Evolutionary conservation across 768 basidiomycete genomes (phyloP).

Genomic region (Pleurotus giganteus): DNA sequence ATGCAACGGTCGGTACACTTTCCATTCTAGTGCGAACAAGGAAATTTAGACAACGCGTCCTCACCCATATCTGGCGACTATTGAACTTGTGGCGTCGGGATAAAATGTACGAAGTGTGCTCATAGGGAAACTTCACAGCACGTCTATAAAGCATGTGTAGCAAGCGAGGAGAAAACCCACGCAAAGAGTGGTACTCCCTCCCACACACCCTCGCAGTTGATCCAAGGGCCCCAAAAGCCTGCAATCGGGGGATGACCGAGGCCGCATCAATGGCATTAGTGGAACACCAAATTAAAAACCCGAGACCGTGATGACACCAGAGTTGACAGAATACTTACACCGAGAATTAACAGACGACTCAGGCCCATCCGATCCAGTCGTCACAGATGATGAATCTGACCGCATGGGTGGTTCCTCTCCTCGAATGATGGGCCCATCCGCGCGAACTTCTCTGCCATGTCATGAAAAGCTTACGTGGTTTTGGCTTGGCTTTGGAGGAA

Average conservation of each 20-base stretch:
- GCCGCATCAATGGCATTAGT: too few relatives aligned
- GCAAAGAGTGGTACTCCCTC: neutral
- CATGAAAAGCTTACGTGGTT: conserved; percentile 7
- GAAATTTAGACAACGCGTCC: neutral
- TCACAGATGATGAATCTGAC: neutral
- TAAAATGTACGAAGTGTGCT: neutral
- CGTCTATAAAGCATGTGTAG: neutral
- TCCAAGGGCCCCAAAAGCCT: neutral
- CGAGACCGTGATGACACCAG: too few relatives aligned
- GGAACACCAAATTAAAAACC: too few relatives aligned
- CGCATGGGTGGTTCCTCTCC: neutral
- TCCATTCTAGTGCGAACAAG: neutral
- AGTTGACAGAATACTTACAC: neutral
- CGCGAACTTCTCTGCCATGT: neutral
- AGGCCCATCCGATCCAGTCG: conserved; percentile 1
- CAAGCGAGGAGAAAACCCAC: neutral
- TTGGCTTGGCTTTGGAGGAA: conserved; percentile 4
- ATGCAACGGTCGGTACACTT: neutral
- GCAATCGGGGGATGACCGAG: neutral
- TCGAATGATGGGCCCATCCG: neutral
- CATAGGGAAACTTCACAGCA: neutral
- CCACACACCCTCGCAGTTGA: neutral
- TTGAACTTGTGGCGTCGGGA: neutral
- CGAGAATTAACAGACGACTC: neutral
- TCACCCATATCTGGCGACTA: neutral